A percentile compares a stretch with the other conserved stretches of the same genome.
phyloP scores from a whole-genome alignment of 768 basidiomycete species.

The Gelatoporia subvermispora region DNA sequence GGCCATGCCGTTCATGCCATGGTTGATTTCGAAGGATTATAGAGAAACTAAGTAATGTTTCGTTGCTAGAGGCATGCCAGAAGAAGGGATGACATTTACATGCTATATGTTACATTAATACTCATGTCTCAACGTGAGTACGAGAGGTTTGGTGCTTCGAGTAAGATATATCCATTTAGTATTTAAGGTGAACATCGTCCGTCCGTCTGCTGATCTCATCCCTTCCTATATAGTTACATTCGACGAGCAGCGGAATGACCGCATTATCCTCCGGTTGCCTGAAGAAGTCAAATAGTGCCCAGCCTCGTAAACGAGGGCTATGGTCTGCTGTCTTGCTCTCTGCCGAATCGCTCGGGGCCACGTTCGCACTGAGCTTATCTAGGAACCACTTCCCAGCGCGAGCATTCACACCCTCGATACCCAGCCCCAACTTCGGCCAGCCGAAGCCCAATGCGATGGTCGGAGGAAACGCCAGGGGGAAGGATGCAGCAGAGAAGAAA shows the following conservation, averaged over 20 bases:
- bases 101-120: too few species aligned
- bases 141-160: too few species aligned
- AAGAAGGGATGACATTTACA: too few species aligned
- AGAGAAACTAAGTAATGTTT: too few species aligned
- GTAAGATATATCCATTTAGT: too few species aligned
- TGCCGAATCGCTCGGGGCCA: conserved; percentile 1
- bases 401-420: conserved; percentile 83
- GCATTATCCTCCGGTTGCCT: conserved; percentile 47
- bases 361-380: conserved; percentile 34
- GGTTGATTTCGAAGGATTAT: too few species aligned
- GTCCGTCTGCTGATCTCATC: not conserved
- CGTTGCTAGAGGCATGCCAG: too few species aligned
- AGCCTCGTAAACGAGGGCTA: conserved; percentile 54
- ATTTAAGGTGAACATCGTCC: too few species aligned
- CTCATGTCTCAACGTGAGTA: too few species aligned
- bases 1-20: too few species aligned
- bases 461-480: conserved; percentile 78
- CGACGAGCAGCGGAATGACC: conserved; percentile 63
- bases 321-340: conserved; percentile 9
- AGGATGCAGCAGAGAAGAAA: conserved; percentile 74
- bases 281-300: conserved; percentile 75
- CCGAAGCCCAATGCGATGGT: conserved; percentile 79
- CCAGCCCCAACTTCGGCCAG: conserved; percentile 70
- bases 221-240: conserved; percentile 67
- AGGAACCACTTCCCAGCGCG: conserved; percentile 72